Percentiles rank a stretch among this genome's conserved stretches.
These are phyloP conservation scores for Cladosporium phlei DNA, from an alignment of 2,329 filamentous ascomycete species.

Conservation along the genomic window DNA sequence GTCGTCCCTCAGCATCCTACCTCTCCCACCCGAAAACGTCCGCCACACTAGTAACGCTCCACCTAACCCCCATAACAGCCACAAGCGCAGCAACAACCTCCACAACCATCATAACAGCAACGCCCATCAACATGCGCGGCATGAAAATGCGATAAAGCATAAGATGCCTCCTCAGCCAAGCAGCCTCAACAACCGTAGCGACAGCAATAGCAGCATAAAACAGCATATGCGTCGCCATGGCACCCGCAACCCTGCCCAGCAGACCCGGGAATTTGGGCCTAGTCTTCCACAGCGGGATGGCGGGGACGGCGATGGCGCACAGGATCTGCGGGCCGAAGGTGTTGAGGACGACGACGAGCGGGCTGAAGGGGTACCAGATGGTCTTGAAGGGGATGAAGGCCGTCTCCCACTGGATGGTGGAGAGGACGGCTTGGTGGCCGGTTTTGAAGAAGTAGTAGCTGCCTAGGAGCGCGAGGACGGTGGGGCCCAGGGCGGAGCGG, in stretches of 20 bases:
- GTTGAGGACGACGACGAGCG: conserved; percentile 75
- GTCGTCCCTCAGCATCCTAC: too few species aligned
- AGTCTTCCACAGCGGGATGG: conserved; percentile 84
- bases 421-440: conserved; percentile 83
- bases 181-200: conserved; percentile 86
- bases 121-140: conserved; percentile 83
- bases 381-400: conserved; percentile 84
- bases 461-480: conserved; percentile 80
- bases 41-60: conserved; percentile 70
- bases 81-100: conserved; percentile 70
- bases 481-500: conserved; percentile 70
- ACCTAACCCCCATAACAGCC: conserved; percentile 67
- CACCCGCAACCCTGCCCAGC: conserved; percentile 65
- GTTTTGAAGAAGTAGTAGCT: conserved; percentile 98
- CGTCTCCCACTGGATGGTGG: conserved; percentile 90
- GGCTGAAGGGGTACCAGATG: conserved; percentile 85
- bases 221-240: conserved; percentile 67
- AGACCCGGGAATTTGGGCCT: conserved; percentile 62
- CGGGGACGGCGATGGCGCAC: conserved; percentile 71
- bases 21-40: conserved; percentile 87
- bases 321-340: conserved; percentile 86
- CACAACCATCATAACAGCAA: conserved; percentile 65
- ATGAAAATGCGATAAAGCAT: conserved; percentile 96
- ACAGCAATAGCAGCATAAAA: conserved; percentile 81
- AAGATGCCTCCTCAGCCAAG: conserved; percentile 79